phyloP scores from a whole-genome alignment of 2,329 filamentous ascomycete genomes.

The Endocalyx cinctus region DNA sequence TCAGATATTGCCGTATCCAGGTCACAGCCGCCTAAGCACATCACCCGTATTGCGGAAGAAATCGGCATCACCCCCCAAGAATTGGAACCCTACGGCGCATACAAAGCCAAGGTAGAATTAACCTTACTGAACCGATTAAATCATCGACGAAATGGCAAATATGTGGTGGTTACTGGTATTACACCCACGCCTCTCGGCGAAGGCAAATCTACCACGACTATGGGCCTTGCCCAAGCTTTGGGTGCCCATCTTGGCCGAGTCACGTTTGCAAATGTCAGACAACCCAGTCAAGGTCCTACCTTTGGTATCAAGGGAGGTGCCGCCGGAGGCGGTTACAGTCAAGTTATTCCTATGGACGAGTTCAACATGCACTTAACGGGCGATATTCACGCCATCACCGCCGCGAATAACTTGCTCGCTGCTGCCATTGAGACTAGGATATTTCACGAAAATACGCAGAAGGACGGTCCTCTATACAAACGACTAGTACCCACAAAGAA shows the following conservation, averaged over 20 bases:
- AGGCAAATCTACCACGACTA: constrained; percentile 96
- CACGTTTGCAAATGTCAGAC: constrained; percentile 93
- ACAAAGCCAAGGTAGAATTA: constrained; percentile 94
- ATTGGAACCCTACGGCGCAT: constrained; percentile 88
- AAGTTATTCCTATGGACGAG: constrained; percentile 99
- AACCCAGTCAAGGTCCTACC: constrained; percentile 94
- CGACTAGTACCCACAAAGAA: constrained; percentile 87
- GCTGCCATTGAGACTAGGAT: constrained; percentile 97
- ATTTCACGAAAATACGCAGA: constrained; percentile 96
- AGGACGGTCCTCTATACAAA: constrained; percentile 80
- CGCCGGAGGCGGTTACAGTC: constrained; percentile 94
- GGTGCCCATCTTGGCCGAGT: constrained; percentile 83
- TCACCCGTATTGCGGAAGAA: constrained; percentile 79
- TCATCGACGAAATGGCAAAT: constrained; percentile 84
- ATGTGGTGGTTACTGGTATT: constrained; percentile 90
- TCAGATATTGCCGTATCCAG: constrained; percentile 92
- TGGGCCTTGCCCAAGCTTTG: constrained; percentile 89
- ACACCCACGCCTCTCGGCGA: constrained; percentile 95
- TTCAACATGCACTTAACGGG: constrained; percentile 98
- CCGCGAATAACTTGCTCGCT: constrained; percentile 93
- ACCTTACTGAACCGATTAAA: constrained; percentile 75
- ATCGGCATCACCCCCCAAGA: constrained; percentile 85
- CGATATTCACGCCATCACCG: constrained; percentile 95
- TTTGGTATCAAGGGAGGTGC: constrained; percentile 99
- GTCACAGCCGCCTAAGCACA: constrained; percentile 84